Base-by-base conservation (phyloP, 495 filamentous ascomycete genomes). In the Xylaria telfairii region DNA sequence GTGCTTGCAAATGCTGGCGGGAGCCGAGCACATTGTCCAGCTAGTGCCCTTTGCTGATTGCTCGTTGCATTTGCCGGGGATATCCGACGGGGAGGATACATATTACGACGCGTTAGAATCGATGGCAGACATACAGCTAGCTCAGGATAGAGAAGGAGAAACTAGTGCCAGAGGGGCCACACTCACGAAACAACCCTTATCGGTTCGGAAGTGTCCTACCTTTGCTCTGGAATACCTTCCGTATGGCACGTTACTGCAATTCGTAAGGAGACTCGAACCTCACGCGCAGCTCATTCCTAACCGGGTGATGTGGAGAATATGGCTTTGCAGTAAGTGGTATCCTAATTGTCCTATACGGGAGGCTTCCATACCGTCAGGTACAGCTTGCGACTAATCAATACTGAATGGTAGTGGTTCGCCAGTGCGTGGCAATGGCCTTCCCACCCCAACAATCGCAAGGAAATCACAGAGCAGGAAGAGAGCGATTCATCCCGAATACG, bases 11-110 rank as follows among this genome's bases (percentile, higher is more conserved):
- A 21, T 37, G n/a, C 44, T 76, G 10, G 46, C 60, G 49, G 72
- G 72, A 5, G 72, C 74, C 24, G 70, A 76, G 41, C 74, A 76
- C 37, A 76, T 76, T 37, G 64, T 57, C 15, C 69, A 61, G 46
- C 24, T 65, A 4, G 67, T 76, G 26, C 49, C 62, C 0, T 46
- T 76, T 2, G 49, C 61, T 1, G 49, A 71, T 2, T 24, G 69
- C 28, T 28, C 56, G 1, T 4, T 76, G 12, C 59, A 70, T 17
- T 30, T 68, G 2, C 46, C 66, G 4, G 62, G 62, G 7, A 65
- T 49, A 37, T 65, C 62, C 15, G 24, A 34, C 3, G 44, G 62
- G 3, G 62, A 47, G 26, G 30, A 10, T 44, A 51, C 42, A 10
- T 37, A 32, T 8, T 42, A 51, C 10, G 62, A 51, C 1, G 26